Base-by-base conservation (phyloP, 2,329 filamentous ascomycete genomes). In the Penicillium janthinellum region DNA sequence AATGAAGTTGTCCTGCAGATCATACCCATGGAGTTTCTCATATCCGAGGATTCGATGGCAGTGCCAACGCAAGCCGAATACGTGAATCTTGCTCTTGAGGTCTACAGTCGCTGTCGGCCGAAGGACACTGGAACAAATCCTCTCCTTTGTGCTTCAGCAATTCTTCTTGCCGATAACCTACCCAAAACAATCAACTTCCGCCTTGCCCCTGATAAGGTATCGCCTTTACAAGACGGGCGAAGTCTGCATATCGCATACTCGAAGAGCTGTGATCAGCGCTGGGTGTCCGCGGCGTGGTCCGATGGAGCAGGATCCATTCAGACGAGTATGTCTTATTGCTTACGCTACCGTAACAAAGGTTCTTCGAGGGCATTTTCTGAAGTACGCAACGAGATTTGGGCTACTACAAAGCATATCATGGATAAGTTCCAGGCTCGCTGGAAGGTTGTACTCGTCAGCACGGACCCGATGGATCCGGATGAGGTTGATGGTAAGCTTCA, bases 191-290 rank as follows among this genome's bases (percentile, higher is more conserved):
- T 88, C 31, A 80, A 79, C 22, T 87, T 88, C 73, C 82, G 80
- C 56, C 75, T 87, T 15, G 75, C 76, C 1, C 73, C 82, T 0
- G 83, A 86, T 41, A 79, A 79, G 35, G 78, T 76, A 22, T 85
- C 86, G 38, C 79, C 87, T 1, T 70, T 88, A 25, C 80, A 84
- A 57, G 83, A 87, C 68, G 82, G 81, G 3, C 82, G 81, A 31
- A 81, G 82, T 59, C 78, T 88, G 54, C 86, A 88, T 70, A 68
- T 88, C 31, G 85, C 83, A 2, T 86, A 84, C 66, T 83, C 84
- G 3, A 73, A 79, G 38, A 87, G 84, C 62, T 66, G 78, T 8
- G 83, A 87, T 64, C 78, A 82, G 31, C 76, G 79, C 20, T 88
- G 86, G 86, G 67, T 87, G 25, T 84, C 81, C 6, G 84, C 81